Evolutionary conservation across 2,329 filamentous ascomycete genomes (phyloP), one percentile per base, ranked within the genome.

Genomic region (Nigrospora osmanthi): DNA sequence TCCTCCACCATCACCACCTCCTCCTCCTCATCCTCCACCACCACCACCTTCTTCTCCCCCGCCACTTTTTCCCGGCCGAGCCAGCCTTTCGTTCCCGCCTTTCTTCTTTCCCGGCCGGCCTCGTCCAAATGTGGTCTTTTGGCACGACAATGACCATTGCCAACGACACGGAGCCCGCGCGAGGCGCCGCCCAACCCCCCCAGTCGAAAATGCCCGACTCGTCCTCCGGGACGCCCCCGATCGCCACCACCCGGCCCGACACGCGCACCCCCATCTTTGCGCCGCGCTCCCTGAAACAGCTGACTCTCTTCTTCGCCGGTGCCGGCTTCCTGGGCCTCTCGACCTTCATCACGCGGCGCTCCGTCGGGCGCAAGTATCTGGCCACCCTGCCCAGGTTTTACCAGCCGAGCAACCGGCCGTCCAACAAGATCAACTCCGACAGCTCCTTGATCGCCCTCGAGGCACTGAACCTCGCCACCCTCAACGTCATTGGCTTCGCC

Each of bases 391-490:
- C 90, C 11, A 77, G 76, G 39, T 91, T 85, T 69, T 95, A 85
- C 73, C 69, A 78, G 13, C 78, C 76, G 38, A 83, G 78, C 62
- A 79, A 78, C 53, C 52, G 46, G 48, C 63, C 42, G 7, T 55
- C 53, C 37, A 54, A 54, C 67, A 72, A 64, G 63, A 62, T 59
- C 63, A 42, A 70, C 38, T 73, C 80, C 28, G 84, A 83, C 57
- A 81, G 82, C 9, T 75, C 80, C 1, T 61, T 85, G 35, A 83
- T 96, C 51, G 91, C 91, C 1, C 67, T 85, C 32, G 86, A 95
- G 64, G 91, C 91, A 0, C 71, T 98, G 17, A 86, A 83, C 40
- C 71, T 96, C 33, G 93, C 91, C 0, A 95, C 90, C 0, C 75
- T 96, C 54, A 95, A 95, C 56, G 87, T 93, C 12, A 58, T 82